Evolutionary conservation across 805 yeast genomes (phyloP), one percentile per base, ranked within the genome.

Genomic region (Phaffomyces opuntiae): DNA sequence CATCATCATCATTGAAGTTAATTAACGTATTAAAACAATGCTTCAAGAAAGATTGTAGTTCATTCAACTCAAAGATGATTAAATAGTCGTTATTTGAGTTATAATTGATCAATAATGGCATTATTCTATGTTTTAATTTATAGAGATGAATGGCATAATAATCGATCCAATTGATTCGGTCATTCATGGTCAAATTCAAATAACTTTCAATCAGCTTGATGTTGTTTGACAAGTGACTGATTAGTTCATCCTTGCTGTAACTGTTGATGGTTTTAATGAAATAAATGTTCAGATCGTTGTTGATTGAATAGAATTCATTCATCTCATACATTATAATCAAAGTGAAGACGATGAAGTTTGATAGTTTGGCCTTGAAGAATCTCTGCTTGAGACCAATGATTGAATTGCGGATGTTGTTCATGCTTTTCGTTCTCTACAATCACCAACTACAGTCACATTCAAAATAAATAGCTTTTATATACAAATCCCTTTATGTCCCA

Each of bases 81-180:
- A 40, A 40, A 24, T 16, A 7, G 13, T 39, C 31, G 9, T 36
- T 26, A 6, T 4, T 24, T 31, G 29, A 36, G 13, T 13, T 16
- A 9, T 21, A 27, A 13, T n/a, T n/a, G n/a, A 16, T 11, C 13
- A 45, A 34, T 38, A 45, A 16, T 17, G 48, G 48, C 9, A 45
- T 11, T 8, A 45, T 27, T 16, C 40, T 45, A 8, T 25, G 34
- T 34, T 45, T 45, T 5, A 40, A 14, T 16, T 27, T 40, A 25
- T 27, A 45, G 3, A 42, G 17, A 34, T 45, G 44, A 12, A 45
- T 9, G 5, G 25, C 39, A 16, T 35, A 40, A 17, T 40, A 34
- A 34, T 40, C 44, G n/a, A 45, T 38, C 48, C 44, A 40, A 9
- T n/a, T 7, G 6, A 33, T 29, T 7, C 47, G 37, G 13, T 35